Percentiles rank a stretch among this genome's conserved stretches.
These are phyloP conservation scores for Blastocrithidia nonstop DNA, from an alignment of 208 protist species.

Conservation along the genomic window DNA sequence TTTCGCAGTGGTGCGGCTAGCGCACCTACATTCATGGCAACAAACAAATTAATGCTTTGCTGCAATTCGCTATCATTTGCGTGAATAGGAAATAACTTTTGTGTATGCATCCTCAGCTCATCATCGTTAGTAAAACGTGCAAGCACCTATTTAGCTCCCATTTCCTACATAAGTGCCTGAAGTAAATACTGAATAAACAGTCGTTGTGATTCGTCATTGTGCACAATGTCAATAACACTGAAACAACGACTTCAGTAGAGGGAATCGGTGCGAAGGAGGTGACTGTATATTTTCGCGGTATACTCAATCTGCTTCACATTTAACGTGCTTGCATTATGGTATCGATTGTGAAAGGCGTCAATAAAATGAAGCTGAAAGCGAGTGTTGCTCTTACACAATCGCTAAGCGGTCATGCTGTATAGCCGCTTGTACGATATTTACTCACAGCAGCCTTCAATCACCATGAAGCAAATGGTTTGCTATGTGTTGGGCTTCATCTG, in stretches of 20 bases:
- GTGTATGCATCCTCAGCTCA: slow-evolving; percentile 28
- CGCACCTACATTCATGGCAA: slow-evolving; percentile 50
- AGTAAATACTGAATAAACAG: slow-evolving; percentile 70
- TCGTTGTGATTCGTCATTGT: slow-evolving; percentile 63
- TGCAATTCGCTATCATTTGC: slow-evolving; percentile 18
- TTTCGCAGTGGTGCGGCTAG: slow-evolving; percentile 23
- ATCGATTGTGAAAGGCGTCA: slow-evolving; percentile 81
- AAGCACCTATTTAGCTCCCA: slow-evolving; percentile 28
- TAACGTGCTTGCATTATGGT: slow-evolving; percentile 83
- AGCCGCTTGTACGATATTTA: slow-evolving; percentile 92
- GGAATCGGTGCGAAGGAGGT: slow-evolving; percentile 91
- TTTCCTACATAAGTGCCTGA: slow-evolving; percentile 37
- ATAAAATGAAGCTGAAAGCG: slow-evolving; percentile 83
- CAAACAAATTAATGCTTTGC: slow-evolving; percentile 44
- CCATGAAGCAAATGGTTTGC: slow-evolving; percentile 88
- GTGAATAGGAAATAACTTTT: slow-evolving; percentile 37
- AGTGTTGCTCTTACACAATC: slow-evolving; percentile 90
- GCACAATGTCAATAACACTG: slow-evolving; percentile 41
- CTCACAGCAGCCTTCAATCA: slow-evolving; percentile 96
- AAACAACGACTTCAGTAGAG: slow-evolving; percentile 86
- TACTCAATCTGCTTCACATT: slow-evolving; percentile 97
- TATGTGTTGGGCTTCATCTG: slow-evolving; percentile 53
- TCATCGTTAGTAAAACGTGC: slow-evolving; percentile 27
- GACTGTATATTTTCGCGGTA: slow-evolving; percentile 93
- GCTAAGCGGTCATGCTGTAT: slow-evolving; percentile 92